Evolutionary conservation across 116 monocot species (phyloP).

Genomic region (Phalaenopsis hybrid): DNA sequence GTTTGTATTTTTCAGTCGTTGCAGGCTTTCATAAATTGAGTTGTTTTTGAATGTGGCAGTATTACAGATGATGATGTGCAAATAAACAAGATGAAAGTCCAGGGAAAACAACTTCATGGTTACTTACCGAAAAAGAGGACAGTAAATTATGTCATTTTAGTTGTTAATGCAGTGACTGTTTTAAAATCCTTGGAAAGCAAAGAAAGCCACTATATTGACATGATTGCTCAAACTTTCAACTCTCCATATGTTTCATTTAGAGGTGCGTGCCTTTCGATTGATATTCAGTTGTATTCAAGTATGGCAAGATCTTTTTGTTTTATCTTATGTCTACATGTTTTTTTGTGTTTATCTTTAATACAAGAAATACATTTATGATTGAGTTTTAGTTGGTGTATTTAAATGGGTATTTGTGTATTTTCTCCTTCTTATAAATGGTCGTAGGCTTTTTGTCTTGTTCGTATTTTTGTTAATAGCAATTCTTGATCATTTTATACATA

Average conservation of each 20-base stretch:
- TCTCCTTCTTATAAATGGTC: too few relatives aligned
- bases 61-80: slow-evolving; percentile 14
- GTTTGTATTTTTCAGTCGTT: too few relatives aligned
- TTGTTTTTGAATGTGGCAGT: slow-evolving; percentile 18
- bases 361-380: too few relatives aligned
- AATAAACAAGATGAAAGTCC: slow-evolving; percentile 20
- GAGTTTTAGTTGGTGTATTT: too few relatives aligned
- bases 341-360: too few relatives aligned
- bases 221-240: slow-evolving; percentile 38
- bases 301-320: too few relatives aligned
- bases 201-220: slow-evolving; percentile 28
- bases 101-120: slow-evolving; percentile 9
- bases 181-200: slow-evolving; percentile 33
- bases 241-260: slow-evolving; percentile 56
- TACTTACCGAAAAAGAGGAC: slow-evolving; percentile 25
- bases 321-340: too few relatives aligned
- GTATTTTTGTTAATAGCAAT: too few relatives aligned
- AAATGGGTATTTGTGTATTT: too few relatives aligned
- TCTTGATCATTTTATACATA: too few relatives aligned
- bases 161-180: slow-evolving; percentile 44
- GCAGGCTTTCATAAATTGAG: background rate
- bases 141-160: slow-evolving; percentile 68
- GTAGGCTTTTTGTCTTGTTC: too few relatives aligned
- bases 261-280: slow-evolving; percentile 24
- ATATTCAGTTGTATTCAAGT: too few relatives aligned